Evolutionary conservation across 352 stramenopile genomes (phyloP), one percentile per base, ranked within the genome.

Genomic region (Phytophthora citricola): DNA sequence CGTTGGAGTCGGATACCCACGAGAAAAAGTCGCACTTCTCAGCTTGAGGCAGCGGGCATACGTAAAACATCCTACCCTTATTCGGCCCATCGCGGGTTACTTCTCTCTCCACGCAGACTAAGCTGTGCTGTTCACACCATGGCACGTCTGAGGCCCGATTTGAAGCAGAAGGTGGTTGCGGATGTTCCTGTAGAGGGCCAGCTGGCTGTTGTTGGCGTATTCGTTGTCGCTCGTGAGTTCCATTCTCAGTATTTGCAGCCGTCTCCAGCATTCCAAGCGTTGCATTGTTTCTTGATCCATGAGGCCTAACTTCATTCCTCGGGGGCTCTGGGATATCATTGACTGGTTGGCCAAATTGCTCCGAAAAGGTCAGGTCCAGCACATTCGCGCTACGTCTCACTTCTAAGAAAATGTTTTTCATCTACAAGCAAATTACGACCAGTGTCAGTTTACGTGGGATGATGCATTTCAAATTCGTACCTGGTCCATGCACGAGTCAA

Each of bases 11-110:
- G 31, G 91, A 86, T 4, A 85, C 82, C 94, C 94, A 98, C 68
- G 92, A 75, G 66, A 99, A 99, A 64, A 96, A 96, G 44, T 95
- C 79, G 67, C 93, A 98, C 60, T 97, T 83, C 34, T 97, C 87
- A 11, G 81, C 79, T 55, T 86, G 86, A 5, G 93, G 88, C 15
- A 91, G 79, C 0, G 82, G 78, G 58, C 95, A 99, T 2, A 78
- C 78, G 76, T 92, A 98, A 74, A 99, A 98, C 54, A 89, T 85
- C 4, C 93, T 81, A 3, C 94, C 95, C 60, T 95, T 98, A 79
- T 99, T 99, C 5, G 69, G 69, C 0, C 80, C 84, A 5, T 94
- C 86, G 22, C 82, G 73, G 32, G 53, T 73, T 7, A 92, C 84
- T 55, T 83, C 64, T 22, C 79, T 81, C 57, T 91, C 66, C 4